phyloP scores from a whole-genome alignment of 1,139 yeast species.

The Scheffersomyces illinoinensis region DNA sequence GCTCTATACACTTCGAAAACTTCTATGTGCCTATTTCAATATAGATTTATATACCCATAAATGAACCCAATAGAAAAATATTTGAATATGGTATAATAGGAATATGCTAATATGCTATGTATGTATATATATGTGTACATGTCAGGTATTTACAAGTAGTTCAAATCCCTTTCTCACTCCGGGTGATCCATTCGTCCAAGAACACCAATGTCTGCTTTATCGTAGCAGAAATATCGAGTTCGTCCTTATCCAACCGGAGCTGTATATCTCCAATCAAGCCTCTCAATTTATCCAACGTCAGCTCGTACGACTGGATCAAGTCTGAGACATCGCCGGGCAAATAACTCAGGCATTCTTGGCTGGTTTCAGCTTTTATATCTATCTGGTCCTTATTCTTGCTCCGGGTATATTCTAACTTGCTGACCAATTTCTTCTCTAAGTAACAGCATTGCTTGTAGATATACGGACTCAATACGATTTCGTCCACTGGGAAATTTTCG shows the following conservation, averaged over 20 bases:
- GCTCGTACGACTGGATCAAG: constrained; percentile 4
- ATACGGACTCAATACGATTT: constrained; percentile 35
- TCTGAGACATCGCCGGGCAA: not conserved
- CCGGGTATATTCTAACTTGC: constrained; percentile 10
- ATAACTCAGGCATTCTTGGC: not conserved
- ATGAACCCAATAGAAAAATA: too few relatives aligned
- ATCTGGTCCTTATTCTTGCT: constrained; percentile 3
- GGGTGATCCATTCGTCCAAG: constrained; percentile 27
- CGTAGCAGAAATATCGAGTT: constrained; percentile 20
- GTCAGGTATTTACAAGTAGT: not conserved
- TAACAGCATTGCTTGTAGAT: constrained; percentile 31
- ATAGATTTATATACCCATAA: too few relatives aligned
- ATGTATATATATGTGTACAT: not conserved
- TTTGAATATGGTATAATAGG: not conserved
- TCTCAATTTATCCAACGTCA: constrained; percentile 19
- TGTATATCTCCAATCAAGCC: constrained; percentile 38
- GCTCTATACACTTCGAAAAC: too few relatives aligned
- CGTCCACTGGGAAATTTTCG: constrained; percentile 32
- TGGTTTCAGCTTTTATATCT: not conserved
- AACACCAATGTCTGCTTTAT: constrained; percentile 23
- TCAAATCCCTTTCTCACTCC: constrained; percentile 1
- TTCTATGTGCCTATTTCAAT: too few relatives aligned
- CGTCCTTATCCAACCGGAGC: constrained; percentile 31
- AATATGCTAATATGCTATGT: not conserved
- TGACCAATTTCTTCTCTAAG: constrained; percentile 26